Evolutionary conservation across 768 basidiomycete species (phyloP).

Genomic region (Agrocybe praecox): DNA sequence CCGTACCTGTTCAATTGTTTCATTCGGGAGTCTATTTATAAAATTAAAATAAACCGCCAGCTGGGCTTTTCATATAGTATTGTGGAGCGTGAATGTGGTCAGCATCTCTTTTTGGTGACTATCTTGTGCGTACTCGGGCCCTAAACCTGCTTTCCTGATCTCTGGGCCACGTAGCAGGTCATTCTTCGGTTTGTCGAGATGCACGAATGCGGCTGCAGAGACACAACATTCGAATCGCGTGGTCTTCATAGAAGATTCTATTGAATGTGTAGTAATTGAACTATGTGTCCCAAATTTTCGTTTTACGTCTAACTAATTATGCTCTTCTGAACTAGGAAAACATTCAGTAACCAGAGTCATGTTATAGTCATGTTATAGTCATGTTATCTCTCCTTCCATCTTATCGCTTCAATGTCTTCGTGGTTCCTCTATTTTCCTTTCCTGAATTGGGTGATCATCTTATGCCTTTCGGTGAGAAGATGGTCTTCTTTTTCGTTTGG

Average conservation of each 20-base stretch:
- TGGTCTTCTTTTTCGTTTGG: background rate
- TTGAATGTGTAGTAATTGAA: background rate
- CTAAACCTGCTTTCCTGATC: background rate
- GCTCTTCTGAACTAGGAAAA: background rate
- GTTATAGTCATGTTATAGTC: no score
- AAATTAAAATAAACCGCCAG: background rate
- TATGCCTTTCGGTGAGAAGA: background rate
- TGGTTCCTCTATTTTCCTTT: background rate
- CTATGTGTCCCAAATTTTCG: background rate
- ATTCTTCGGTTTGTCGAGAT: background rate
- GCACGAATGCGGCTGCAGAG: background rate
- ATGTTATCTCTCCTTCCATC: background rate
- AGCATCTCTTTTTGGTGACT: background rate
- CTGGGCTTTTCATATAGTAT: background rate
- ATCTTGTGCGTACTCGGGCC: background rate
- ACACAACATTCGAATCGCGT: background rate
- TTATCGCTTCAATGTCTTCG: background rate
- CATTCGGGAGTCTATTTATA: background rate
- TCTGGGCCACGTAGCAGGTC: constrained; percentile 4
- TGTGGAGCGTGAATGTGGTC: background rate
- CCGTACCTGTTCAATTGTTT: background rate
- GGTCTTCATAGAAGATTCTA: background rate
- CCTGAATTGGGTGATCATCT: background rate
- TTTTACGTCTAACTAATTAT: background rate
- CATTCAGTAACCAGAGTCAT: background rate